Base-by-base conservation (phyloP, 805 yeast species). In the Kluyveromyces aestuarii region DNA sequence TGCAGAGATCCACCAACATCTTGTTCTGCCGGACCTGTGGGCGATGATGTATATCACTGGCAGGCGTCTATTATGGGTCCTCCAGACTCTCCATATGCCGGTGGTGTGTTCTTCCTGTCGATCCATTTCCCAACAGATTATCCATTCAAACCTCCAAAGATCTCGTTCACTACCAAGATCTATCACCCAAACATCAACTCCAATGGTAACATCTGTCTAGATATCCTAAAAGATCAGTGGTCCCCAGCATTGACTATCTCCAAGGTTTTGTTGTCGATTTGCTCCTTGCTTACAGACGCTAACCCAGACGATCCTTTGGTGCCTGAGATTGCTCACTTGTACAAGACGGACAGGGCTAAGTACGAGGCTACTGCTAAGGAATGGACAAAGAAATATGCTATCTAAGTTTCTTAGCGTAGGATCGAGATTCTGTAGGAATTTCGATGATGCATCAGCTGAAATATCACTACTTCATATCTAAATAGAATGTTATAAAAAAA, bases 51-150 rank as follows among this genome's bases (percentile, higher is more conserved):
- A 65, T 93, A 85, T 74, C 98, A 91, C 75, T 93, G 99, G 99
- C 98, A 93, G 73, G 99, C 98, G 40, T 90, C 98, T 41, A 93
- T 93, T 68, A 88, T 93, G 95, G 99, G 99, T 45, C 99, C 99
- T 46, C 80, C 96, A 58, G 98, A 93, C 72, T 87, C 96, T 44
- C 93, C 87, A 52, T 81, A 80, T 60, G 77, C 84, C 37, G 91
- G 91, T 56, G 99, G 98, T 63, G 96, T 91, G 41, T 93, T 93
- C 71, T 93, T 93, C 77, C 79, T 93, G 54, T 82, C 95, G 48
- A 89, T 93, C 68, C 96, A 89, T 69, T 93, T 93, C 85, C 99
- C 99, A 67, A 90, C 98, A 50, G 98, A 93, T 71, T 93, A 93
- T 70, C 99, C 99, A 49, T 93, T 91, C 77, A 93, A 93, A 74